A percentile compares a stretch with the other conserved stretches of the same genome.
These are phyloP conservation scores for Aspergillus ellipticus DNA, from an alignment of 495 filamentous ascomycete genomes.

Conservation along the genomic window DNA sequence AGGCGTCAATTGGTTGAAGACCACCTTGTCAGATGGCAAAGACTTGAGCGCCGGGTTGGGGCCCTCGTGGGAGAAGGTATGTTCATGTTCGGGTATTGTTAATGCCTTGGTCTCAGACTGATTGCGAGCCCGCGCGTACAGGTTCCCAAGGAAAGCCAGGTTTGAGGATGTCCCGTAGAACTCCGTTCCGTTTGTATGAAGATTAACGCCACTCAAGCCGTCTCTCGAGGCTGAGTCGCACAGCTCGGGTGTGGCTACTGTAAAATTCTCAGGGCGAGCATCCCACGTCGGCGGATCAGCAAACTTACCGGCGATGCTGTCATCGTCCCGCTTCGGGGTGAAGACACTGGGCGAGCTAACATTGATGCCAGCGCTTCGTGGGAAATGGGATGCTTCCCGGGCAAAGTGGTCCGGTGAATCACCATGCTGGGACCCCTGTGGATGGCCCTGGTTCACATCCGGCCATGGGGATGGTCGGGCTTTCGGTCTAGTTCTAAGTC, in stretches of 20 bases:
- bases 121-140: conserved; percentile 20
- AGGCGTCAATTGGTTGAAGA: neutral
- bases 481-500: conserved; percentile 5
- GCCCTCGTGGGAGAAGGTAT: neutral
- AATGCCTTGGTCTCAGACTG: conserved; percentile 12
- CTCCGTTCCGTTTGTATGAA: conserved; percentile 28
- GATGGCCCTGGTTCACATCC: conserved; percentile 3
- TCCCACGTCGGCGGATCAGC: neutral
- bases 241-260: conserved; percentile 14
- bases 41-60: neutral
- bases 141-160: conserved; percentile 22
- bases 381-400: neutral
- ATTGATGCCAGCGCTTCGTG: neutral
- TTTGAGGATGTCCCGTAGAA: conserved; percentile 29
- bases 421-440: neutral
- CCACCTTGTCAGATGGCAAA: neutral
- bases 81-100: neutral
- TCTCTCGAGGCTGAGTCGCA: conserved; percentile 21
- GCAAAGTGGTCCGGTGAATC: neutral
- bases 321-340: neutral
- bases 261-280: neutral
- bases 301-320: conserved; percentile 1
- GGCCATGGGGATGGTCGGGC: conserved; percentile 22
- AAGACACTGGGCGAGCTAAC: neutral
- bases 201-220: conserved; percentile 22